Conservation (phyloP, 495 filamentous ascomycete species). For the Penicillium macrosclerotiorum region DNA sequence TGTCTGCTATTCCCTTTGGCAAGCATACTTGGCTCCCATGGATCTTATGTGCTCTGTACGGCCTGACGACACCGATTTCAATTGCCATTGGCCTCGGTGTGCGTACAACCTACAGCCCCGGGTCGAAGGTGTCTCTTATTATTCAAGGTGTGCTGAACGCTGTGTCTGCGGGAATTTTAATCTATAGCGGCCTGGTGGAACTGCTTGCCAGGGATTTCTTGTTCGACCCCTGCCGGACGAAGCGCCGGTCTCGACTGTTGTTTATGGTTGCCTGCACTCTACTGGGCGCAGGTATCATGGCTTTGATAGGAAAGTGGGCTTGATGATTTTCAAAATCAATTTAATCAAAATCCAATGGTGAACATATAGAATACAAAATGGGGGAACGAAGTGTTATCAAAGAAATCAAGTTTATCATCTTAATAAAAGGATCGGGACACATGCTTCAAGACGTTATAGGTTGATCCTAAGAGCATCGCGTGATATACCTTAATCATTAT, state of each 20-base stretch:
- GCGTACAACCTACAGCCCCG: slow-evolving; percentile 60
- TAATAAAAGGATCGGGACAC: no score
- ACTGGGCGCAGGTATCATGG: slow-evolving; percentile 36
- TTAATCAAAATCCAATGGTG: no score
- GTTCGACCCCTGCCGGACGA: slow-evolving; percentile 36
- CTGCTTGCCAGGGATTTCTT: slow-evolving; percentile 63
- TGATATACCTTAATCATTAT: no score
- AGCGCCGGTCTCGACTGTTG: slow-evolving; percentile 25
- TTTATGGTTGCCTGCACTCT: slow-evolving; percentile 35
- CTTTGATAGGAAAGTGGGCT: slow-evolving; percentile 39
- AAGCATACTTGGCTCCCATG: slow-evolving; percentile 38
- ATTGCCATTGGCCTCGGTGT: slow-evolving; percentile 74
- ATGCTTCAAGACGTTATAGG: no score
- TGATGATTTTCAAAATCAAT: slow-evolving; percentile 13
- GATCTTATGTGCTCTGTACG: no score
- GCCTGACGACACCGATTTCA: slow-evolving; percentile 74
- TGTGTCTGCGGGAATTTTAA: slow-evolving; percentile 60
- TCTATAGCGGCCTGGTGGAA: slow-evolving; percentile 62
- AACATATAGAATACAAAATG: slow-evolving; percentile 19
- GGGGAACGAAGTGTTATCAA: no score
- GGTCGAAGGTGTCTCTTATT: slow-evolving; percentile 61
- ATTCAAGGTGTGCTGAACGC: slow-evolving; percentile 70
- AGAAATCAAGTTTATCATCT: no score
- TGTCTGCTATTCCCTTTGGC: no score
- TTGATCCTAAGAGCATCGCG: no score